Percentiles rank a stretch among this genome's conserved stretches.
phyloP scores from a whole-genome alignment of 2,329 filamentous ascomycete species.

The Fusarium sp. region DNA sequence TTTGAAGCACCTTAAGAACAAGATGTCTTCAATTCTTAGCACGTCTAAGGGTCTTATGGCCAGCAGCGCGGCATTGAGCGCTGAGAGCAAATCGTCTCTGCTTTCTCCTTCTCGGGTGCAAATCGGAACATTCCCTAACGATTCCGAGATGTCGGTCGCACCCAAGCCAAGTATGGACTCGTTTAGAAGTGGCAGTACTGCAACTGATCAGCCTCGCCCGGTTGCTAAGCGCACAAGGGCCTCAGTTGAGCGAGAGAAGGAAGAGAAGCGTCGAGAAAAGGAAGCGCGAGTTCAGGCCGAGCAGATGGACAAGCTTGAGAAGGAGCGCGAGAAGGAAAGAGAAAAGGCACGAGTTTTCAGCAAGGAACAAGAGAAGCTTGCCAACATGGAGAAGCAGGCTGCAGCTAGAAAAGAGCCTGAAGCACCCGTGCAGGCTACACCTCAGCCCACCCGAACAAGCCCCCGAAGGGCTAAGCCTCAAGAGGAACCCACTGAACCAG shows the following conservation, averaged over 20 bases:
- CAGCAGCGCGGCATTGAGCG: conserved; percentile 74
- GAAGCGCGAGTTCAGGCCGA: conserved; percentile 71
- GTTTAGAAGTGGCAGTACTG: conserved; percentile 30
- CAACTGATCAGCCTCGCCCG: conserved; percentile 52
- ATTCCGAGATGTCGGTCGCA: conserved; percentile 62
- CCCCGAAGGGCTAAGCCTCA: conserved; percentile 62
- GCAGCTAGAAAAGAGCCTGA: conserved; percentile 66
- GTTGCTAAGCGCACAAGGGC: conserved; percentile 64
- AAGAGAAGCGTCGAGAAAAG: conserved; percentile 74
- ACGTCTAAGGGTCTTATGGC: conserved; percentile 87
- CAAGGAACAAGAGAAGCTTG: conserved; percentile 66
- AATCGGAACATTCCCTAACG: conserved; percentile 56
- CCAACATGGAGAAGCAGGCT: conserved; percentile 64
- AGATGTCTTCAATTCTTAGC: conserved; percentile 89
- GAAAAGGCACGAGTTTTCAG: conserved; percentile 72
- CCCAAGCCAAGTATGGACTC: conserved; percentile 41
- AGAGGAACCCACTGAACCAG: conserved; percentile 49
- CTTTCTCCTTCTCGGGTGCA: conserved; percentile 65
- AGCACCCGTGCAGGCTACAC: conserved; percentile 44
- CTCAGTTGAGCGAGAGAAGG: conserved; percentile 70
- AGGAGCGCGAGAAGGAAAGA: conserved; percentile 75
- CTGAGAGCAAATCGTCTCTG: conserved; percentile 69
- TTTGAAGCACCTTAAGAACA: conserved; percentile 91
- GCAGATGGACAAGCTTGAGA: conserved; percentile 72
- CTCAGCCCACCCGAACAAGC: conserved; percentile 60